Conservation (phyloP, 345 rosid species). For the Dovyalis caffra region DNA sequence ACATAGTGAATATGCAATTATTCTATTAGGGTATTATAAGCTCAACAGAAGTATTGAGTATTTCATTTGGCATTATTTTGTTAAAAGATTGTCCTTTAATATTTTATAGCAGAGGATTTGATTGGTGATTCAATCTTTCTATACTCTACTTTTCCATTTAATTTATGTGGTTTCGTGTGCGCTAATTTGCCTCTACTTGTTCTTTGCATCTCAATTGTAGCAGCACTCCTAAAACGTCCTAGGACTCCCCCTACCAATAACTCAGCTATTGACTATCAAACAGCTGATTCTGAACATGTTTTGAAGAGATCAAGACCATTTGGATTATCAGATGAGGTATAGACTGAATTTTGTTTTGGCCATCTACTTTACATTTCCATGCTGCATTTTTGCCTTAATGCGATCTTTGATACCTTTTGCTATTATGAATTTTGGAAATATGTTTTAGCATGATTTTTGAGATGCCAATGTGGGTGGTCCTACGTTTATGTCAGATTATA, state of each 20-base stretch:
- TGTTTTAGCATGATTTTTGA: not conserved
- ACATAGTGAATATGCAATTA: not conserved
- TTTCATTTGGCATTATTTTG: not conserved
- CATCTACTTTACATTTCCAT: not conserved
- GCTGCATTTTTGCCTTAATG: not conserved
- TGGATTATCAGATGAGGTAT: constrained; percentile 77
- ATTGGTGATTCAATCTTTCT: not conserved
- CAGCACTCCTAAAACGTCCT: constrained; percentile 69
- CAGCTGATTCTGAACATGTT: constrained; percentile 75
- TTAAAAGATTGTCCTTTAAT: not conserved
- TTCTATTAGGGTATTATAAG: not conserved
- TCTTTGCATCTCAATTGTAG: constrained; percentile 18
- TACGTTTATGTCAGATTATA: not conserved
- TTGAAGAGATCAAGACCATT: constrained; percentile 70
- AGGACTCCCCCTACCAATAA: constrained; percentile 60
- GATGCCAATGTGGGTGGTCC: constrained; percentile 2
- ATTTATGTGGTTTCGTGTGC: not conserved
- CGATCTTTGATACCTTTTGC: constrained; percentile 1
- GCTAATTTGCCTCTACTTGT: not conserved
- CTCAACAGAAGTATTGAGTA: not conserved
- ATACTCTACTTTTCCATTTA: not conserved
- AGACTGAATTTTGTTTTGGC: constrained; percentile 1
- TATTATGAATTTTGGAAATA: not conserved
- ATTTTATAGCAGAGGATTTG: not conserved
- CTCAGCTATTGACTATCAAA: constrained; percentile 65